phyloP scores from a whole-genome alignment of 345 rosid species.

The Lepidium africanum region DNA sequence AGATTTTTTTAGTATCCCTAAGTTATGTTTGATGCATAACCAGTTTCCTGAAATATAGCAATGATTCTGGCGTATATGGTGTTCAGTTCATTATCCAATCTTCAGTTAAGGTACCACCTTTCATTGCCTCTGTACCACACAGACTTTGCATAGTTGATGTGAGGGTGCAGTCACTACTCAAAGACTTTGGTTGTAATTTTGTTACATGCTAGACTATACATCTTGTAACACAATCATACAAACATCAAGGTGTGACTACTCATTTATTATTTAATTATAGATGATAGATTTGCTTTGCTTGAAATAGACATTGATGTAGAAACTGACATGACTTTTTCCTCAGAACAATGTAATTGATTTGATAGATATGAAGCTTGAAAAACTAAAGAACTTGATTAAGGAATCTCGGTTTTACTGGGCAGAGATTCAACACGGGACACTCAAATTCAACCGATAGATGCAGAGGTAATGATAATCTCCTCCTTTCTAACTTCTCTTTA shows the following conservation, averaged over 20 bases:
- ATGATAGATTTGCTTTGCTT: neutral
- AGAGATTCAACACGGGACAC: slow-evolving; percentile 53
- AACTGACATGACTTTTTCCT: slow-evolving; percentile 11
- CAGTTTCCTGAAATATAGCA: slow-evolving; percentile 31
- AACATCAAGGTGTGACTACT: slow-evolving; percentile 61
- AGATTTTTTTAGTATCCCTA: neutral
- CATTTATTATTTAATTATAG: neutral
- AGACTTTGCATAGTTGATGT: slow-evolving; percentile 28
- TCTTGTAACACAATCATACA: slow-evolving; percentile 52
- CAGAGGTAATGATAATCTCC: slow-evolving; percentile 43
- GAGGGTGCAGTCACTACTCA: slow-evolving; percentile 71
- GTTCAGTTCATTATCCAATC: slow-evolving; percentile 71
- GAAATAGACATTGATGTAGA: neutral
- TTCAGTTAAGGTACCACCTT: slow-evolving; percentile 48
- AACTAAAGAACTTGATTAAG: slow-evolving; percentile 75
- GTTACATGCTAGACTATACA: too few species aligned
- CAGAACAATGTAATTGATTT: slow-evolving; percentile 70
- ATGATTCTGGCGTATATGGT: slow-evolving; percentile 61
- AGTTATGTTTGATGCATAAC: neutral
- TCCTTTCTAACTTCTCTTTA: neutral
- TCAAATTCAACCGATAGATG: slow-evolving; percentile 67
- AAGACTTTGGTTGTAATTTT: slow-evolving; percentile 51
- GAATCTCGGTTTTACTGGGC: slow-evolving; percentile 71
- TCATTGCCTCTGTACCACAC: neutral
- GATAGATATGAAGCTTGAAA: slow-evolving; percentile 89